Conservation (phyloP, 345 rosid genomes). For the Brassica nigra region DNA sequence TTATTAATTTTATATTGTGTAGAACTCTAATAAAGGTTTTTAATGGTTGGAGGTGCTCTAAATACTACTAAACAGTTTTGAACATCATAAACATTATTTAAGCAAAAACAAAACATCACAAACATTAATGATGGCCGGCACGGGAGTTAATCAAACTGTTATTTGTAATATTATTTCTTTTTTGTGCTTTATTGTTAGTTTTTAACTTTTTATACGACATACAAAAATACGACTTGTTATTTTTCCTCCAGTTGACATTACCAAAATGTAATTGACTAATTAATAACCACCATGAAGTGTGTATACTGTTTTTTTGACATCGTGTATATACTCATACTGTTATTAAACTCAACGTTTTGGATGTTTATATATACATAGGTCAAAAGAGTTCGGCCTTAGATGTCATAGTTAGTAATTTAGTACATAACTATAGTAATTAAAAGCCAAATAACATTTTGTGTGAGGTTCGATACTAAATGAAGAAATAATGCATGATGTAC, state of each 20-base stretch:
- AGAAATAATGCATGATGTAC: background rate
- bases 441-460: background rate
- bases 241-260: background rate
- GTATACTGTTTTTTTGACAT: background rate
- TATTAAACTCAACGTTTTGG: background rate
- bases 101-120: background rate
- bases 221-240: background rate
- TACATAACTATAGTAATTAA: background rate
- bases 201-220: no score
- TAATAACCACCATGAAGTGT: background rate
- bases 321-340: background rate
- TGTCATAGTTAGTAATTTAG: background rate
- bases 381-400: background rate
- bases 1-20: no score
- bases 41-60: no score
- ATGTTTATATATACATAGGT: background rate
- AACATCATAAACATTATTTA: constrained; percentile 9
- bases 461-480: background rate
- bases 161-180: background rate
- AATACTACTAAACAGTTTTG: constrained; percentile 30
- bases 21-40: no score
- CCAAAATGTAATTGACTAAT: background rate
- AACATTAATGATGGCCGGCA: constrained; percentile 17
- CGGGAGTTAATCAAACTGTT: background rate
- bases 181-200: background rate